phyloP scores from a whole-genome alignment of 805 yeast genomes.

The Lachancea waltii region DNA sequence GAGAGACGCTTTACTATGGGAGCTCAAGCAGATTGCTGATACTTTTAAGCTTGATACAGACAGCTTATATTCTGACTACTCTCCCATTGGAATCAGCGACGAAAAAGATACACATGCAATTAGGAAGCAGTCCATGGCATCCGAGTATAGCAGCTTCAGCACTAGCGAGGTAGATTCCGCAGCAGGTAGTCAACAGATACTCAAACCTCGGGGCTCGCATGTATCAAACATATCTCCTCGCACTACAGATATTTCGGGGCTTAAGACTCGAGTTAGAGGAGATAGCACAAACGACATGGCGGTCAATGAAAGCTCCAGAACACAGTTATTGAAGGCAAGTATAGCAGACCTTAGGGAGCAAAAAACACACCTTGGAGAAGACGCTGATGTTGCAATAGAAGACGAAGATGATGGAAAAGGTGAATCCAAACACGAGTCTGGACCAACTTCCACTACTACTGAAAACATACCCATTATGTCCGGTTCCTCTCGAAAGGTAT shows the following conservation, averaged over 20 bases:
- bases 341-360: constrained; percentile 6
- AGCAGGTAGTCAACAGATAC: neutral
- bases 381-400: constrained; percentile 7
- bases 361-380: neutral
- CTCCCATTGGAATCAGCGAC: neutral
- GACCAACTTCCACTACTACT: neutral
- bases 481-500: constrained; percentile 20
- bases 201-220: neutral
- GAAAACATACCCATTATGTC: constrained; percentile 19
- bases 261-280: neutral
- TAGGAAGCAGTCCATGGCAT: constrained; percentile 10
- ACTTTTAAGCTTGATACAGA: neutral
- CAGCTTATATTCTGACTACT: constrained; percentile 1
- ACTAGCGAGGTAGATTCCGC: constrained; percentile 17
- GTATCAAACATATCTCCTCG: neutral
- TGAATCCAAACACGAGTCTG: neutral
- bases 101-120: neutral
- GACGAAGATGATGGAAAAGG: constrained; percentile 9
- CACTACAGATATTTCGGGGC: neutral
- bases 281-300: too few species aligned
- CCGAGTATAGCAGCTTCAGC: constrained; percentile 18
- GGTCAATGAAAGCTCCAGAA: neutral
- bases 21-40: constrained; percentile 17
- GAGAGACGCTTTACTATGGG: constrained; percentile 31
- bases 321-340: neutral